phyloP scores from a whole-genome alignment of 139 green algal genomes.

The Picochlorum sp. region DNA sequence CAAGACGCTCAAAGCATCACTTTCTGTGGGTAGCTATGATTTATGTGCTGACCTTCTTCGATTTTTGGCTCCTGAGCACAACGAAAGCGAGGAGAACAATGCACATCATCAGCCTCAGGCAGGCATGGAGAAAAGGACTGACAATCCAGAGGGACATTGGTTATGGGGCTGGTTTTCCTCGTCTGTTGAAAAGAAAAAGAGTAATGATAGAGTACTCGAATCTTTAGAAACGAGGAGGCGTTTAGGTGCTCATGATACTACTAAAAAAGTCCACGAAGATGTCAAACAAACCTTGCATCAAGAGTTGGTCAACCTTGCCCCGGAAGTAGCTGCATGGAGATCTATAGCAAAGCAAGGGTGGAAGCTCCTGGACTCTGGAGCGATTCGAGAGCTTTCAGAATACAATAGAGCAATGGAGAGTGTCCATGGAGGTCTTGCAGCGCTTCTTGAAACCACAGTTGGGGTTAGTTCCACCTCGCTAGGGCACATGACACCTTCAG shows the following conservation, averaged over 20 bases:
- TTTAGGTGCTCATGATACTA: too few species aligned
- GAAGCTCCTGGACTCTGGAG: slow-evolving; percentile 33
- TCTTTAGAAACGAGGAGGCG: too few species aligned
- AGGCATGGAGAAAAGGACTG: not conserved
- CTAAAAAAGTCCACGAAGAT: too few species aligned
- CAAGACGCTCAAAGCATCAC: slow-evolving; percentile 41
- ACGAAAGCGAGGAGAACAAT: not conserved
- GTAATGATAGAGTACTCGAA: too few species aligned
- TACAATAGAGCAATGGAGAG: slow-evolving; percentile 6
- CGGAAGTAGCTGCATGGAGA: slow-evolving; percentile 14
- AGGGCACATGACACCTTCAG: not conserved
- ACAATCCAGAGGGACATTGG: too few species aligned
- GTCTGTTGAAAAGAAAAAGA: too few species aligned
- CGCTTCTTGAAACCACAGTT: slow-evolving; percentile 8
- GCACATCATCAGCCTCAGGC: not conserved
- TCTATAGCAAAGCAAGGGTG: slow-evolving; percentile 37
- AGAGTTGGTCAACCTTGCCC: too few species aligned
- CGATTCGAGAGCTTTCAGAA: not conserved
- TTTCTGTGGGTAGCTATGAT: slow-evolving; percentile 46
- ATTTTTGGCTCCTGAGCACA: slow-evolving; percentile 52
- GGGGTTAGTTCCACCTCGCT: not conserved
- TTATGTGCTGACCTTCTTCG: slow-evolving; percentile 68
- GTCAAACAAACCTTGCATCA: too few species aligned
- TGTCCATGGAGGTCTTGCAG: slow-evolving; percentile 12
- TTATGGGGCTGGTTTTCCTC: too few species aligned